Percentiles rank a stretch among this genome's conserved stretches.
These are phyloP conservation scores for Gypsophila paniculata DNA, from an alignment of 179 eudicot genomes.

Conservation along the genomic window DNA sequence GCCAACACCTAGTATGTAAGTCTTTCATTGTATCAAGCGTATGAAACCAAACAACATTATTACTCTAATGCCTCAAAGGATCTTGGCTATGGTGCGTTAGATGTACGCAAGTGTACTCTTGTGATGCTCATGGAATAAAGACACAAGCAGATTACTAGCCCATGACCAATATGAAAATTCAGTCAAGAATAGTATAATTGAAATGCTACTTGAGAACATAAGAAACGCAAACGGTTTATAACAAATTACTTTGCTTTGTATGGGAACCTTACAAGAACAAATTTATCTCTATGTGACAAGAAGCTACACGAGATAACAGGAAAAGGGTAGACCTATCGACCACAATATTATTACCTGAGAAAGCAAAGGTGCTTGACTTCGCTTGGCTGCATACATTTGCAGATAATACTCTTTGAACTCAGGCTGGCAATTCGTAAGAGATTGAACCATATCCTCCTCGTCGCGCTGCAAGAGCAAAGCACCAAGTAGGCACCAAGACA, in stretches of 20 bases:
- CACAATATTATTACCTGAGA: conserved; percentile 59
- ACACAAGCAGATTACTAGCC: background rate
- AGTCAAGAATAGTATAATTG: background rate
- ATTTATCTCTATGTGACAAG: background rate
- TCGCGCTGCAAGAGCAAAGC: conserved; percentile 60
- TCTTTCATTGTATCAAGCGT: too few relatives aligned
- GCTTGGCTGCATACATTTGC: conserved; percentile 90
- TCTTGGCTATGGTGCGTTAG: too few relatives aligned
- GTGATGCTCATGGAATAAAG: too few relatives aligned
- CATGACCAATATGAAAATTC: background rate
- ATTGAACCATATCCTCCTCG: conserved; percentile 84
- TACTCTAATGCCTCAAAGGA: too few relatives aligned
- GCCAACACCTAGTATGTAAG: too few relatives aligned
- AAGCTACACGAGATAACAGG: background rate
- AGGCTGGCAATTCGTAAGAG: conserved; percentile 60
- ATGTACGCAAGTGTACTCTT: too few relatives aligned
- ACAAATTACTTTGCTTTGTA: too few relatives aligned
- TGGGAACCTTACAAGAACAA: too few relatives aligned
- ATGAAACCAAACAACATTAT: too few relatives aligned
- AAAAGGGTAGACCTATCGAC: background rate
- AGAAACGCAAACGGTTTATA: too few relatives aligned
- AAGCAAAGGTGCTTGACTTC: conserved; percentile 87
- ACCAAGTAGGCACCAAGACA: conserved; percentile 1
- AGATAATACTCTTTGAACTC: conserved; percentile 92
- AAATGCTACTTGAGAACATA: background rate